Evolutionary conservation across 2,329 filamentous ascomycete genomes (phyloP), one percentile per base, ranked within the genome.

Genomic region (Penicillium sp.): DNA sequence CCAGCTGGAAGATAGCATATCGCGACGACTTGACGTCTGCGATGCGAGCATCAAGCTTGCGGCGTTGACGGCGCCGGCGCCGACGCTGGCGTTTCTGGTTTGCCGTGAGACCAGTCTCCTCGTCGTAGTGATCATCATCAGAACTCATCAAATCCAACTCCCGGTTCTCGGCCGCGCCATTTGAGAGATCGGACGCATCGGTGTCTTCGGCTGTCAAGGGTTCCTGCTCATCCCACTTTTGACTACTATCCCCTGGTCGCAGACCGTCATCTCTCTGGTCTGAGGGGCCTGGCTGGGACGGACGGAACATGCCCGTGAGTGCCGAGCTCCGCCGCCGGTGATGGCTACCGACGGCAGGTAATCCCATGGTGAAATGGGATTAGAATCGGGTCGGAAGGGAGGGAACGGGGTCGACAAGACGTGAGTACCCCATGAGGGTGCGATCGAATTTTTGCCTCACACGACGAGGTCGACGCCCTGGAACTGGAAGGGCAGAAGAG

Each of bases 41-140:
- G 46, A 88, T 76, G 46, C 84, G 74, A 59, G 85, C 80, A 60
- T 87, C 82, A 40, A 88, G 64, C 47, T 75, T 69, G 9, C 79
- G 82, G 56, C 84, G 83, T 57, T 79, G 74, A 62, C 75, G 73
- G 65, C 79, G 79, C 65, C 78, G 74, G 57, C 79, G 77, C 53
- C 81, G 80, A 58, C 81, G 78, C 49, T 76, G 60, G 33, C 62
- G 74, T 60, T 79, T 77, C 54, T 90, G 84, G 55, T 79, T 76
- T 44, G 76, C 74, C 25, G 86, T 93, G 51, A 95, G 70, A 1
- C 88, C 89, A 2, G 85, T 85, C 72, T 95, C 89, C 67, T 94
- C 89, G 58, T 95, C 89, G 52, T 90, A 85, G 44, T 85, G 79
- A 31, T 84, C 84, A 47, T 87, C 82, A 50, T 86, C 83, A 17